phyloP scores from a whole-genome alignment of 331 rosid species.

The Acacia pycnantha region DNA sequence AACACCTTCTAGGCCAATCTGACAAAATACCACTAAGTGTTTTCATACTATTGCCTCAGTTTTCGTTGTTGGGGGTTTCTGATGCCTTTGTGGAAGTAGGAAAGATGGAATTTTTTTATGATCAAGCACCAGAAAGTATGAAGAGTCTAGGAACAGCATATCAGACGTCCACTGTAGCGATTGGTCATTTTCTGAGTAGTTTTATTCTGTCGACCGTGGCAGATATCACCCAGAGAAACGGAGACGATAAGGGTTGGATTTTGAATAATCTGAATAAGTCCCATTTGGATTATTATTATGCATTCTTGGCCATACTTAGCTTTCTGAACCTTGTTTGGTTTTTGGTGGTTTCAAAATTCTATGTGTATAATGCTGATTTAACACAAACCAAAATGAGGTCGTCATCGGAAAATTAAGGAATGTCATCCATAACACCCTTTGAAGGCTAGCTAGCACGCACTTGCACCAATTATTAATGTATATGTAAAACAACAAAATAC shows the following conservation, averaged over 20 bases:
- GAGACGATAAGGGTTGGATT: conserved; percentile 37
- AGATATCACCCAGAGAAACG: conserved; percentile 38
- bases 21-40: background rate
- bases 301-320: background rate
- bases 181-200: conserved; percentile 59
- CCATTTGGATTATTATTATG: background rate
- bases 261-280: background rate
- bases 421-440: background rate
- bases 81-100: background rate
- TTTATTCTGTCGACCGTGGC: conserved; percentile 57
- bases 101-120: conserved; percentile 24
- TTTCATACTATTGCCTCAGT: background rate
- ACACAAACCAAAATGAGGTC: background rate
- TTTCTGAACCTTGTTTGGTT: background rate
- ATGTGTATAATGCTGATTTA: background rate
- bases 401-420: background rate
- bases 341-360: background rate
- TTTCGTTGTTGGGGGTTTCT: background rate
- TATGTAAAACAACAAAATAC: background rate
- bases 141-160: conserved; percentile 78
- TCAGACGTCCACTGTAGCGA: conserved; percentile 32
- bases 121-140: conserved; percentile 84
- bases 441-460: background rate
- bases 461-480: background rate
- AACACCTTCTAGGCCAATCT: background rate